Percentiles rank a stretch among this genome's conserved stretches.
phyloP scores from a whole-genome alignment of 1,284 basidiomycete genomes.

The Leccinum huronense region DNA sequence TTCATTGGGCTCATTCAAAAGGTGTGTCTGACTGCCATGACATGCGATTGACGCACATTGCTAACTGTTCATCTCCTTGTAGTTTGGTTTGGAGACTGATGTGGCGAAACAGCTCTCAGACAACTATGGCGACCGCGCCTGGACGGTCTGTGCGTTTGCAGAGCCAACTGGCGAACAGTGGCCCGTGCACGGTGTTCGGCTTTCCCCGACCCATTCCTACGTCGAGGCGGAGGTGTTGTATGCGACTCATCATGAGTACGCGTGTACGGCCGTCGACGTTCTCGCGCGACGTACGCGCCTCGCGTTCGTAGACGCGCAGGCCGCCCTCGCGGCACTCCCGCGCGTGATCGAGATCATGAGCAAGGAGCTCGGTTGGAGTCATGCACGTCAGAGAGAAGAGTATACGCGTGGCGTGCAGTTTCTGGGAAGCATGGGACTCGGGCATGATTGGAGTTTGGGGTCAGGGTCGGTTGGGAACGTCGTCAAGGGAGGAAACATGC shows the following conservation, averaged over 20 bases:
- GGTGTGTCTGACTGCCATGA: constrained; percentile 39
- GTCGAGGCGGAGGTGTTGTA: constrained; percentile 95
- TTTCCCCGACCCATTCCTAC: constrained; percentile 80
- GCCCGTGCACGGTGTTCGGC: constrained; percentile 84
- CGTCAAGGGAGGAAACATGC: neutral
- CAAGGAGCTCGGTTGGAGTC: constrained; percentile 79
- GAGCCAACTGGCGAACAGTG: constrained; percentile 76
- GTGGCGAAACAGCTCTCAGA: constrained; percentile 93
- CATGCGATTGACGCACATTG: neutral
- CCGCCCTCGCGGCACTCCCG: constrained; percentile 83
- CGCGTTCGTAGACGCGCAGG: constrained; percentile 90
- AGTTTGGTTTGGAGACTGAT: constrained; percentile 89
- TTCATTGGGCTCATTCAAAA: constrained; percentile 95
- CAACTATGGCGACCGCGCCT: constrained; percentile 94
- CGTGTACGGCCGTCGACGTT: constrained; percentile 87
- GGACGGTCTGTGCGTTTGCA: constrained; percentile 87
- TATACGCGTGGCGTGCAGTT: constrained; percentile 63
- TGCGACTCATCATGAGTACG: constrained; percentile 89
- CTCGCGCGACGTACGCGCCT: constrained; percentile 89
- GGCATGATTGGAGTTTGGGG: constrained; percentile 30
- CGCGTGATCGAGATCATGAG: constrained; percentile 91
- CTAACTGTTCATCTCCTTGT: constrained; percentile 5
- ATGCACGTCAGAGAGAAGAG: constrained; percentile 55
- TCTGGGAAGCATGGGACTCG: constrained; percentile 76
- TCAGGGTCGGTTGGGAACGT: constrained; percentile 23